Conservation (phyloP, 2,329 filamentous ascomycete species). For the Aphanocladium album region DNA sequence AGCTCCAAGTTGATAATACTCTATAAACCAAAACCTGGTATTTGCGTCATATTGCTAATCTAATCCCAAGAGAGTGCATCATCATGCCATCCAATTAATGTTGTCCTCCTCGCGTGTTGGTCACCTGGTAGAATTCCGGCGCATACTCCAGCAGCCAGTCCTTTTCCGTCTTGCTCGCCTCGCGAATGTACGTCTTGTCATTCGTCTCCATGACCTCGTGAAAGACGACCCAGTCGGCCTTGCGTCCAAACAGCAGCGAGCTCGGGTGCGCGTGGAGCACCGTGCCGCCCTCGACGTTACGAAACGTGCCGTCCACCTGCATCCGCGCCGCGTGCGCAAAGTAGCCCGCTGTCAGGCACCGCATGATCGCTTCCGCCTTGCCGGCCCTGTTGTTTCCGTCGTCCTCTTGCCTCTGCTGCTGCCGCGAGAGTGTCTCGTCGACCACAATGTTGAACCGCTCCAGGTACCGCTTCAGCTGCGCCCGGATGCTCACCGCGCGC, state of each 20-base stretch:
- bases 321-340: conserved; percentile 92
- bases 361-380: conserved; percentile 67
- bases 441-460: conserved; percentile 74
- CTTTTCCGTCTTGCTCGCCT: conserved; percentile 91
- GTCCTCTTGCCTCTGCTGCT: conserved; percentile 23
- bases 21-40: neutral
- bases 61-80: neutral
- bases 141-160: conserved; percentile 88
- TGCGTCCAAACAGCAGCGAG: conserved; percentile 92
- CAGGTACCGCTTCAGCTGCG: conserved; percentile 80
- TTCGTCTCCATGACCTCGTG: conserved; percentile 88
- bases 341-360: conserved; percentile 83
- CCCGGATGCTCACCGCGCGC: conserved; percentile 77
- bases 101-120: conserved; percentile 23
- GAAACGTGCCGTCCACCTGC: conserved; percentile 88
- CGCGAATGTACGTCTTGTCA: conserved; percentile 82
- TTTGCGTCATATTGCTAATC: neutral
- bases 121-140: conserved; percentile 69
- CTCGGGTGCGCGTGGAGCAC: conserved; percentile 84
- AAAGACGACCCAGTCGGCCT: conserved; percentile 95
- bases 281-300: conserved; percentile 74
- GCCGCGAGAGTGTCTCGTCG: conserved; percentile 53
- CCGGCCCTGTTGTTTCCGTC: neutral
- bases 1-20: no score
- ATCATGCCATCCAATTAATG: neutral